These are phyloP conservation scores for Tolypocladium album DNA, from an alignment of 2,329 filamentous ascomycete genomes.

Conservation along the genomic window DNA sequence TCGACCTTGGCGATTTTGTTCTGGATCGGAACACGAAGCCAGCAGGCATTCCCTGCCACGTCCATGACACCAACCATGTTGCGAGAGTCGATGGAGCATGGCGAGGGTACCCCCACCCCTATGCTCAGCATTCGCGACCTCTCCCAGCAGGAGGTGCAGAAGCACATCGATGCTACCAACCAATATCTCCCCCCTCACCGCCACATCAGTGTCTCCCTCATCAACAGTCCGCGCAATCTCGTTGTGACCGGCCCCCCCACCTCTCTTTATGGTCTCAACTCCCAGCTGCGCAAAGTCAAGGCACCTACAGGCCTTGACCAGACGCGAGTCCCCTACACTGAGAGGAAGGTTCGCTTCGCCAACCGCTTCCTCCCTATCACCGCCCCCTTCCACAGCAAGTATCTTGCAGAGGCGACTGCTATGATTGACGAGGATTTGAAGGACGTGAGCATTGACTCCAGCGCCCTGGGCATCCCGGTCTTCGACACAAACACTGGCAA, in stretches of 20 bases:
- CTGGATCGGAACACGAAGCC: slow-evolving; percentile 95
- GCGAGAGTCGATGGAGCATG: slow-evolving; percentile 86
- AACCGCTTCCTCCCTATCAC: slow-evolving; percentile 97
- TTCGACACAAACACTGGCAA: slow-evolving; percentile 84
- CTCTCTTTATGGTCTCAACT: slow-evolving; percentile 90
- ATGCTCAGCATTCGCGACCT: slow-evolving; percentile 98
- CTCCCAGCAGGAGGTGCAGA: slow-evolving; percentile 77
- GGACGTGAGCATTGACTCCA: slow-evolving; percentile 64
- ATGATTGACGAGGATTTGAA: slow-evolving; percentile 82
- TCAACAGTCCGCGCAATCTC: slow-evolving; percentile 95
- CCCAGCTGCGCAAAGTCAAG: slow-evolving; percentile 93
- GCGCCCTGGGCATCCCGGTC: slow-evolving; percentile 70
- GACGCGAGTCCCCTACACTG: slow-evolving; percentile 84
- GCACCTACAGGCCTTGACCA: slow-evolving; percentile 96
- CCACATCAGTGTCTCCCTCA: slow-evolving; percentile 88
- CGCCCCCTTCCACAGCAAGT: slow-evolving; percentile 95
- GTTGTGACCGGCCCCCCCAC: slow-evolving; percentile 94
- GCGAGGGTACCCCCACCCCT: slow-evolving; percentile 89
- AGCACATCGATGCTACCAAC: slow-evolving; percentile 94
- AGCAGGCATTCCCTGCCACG: slow-evolving; percentile 92
- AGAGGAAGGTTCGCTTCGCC: slow-evolving; percentile 92
- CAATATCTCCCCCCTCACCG: slow-evolving; percentile 87
- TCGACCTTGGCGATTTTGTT: slow-evolving; percentile 87
- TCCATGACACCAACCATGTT: slow-evolving; percentile 85
- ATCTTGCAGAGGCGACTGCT: slow-evolving; percentile 70